Conservation (phyloP, 345 rosid genomes). For the Pelargonium nanum region DNA sequence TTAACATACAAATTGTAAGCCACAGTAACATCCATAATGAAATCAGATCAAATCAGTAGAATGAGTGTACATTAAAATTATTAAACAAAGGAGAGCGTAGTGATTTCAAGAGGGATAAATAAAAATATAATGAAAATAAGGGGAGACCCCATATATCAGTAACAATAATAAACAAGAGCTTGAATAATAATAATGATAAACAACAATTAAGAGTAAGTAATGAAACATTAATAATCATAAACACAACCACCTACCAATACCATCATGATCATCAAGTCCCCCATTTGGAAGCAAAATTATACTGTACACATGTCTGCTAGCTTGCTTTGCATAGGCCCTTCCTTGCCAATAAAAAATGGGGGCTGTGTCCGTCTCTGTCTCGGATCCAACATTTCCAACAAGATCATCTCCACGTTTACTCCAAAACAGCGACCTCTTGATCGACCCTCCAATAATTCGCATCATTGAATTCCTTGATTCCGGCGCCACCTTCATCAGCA, state of each 20-base stretch:
- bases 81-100: too few relatives aligned
- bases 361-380: neutral
- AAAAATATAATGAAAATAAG: too few relatives aligned
- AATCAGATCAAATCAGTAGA: too few relatives aligned
- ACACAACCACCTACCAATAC: constrained; percentile 3
- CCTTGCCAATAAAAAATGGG: neutral
- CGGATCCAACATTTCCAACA: constrained; percentile 1
- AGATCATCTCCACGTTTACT: constrained; percentile 36
- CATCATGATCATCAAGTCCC: constrained; percentile 2
- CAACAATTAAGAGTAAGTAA: neutral
- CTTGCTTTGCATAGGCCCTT: neutral
- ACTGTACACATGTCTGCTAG: constrained; percentile 10
- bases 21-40: too few relatives aligned
- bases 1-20: too few relatives aligned
- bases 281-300: constrained; percentile 11
- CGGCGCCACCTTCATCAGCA: constrained; percentile 37
- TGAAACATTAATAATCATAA: constrained; percentile 5
- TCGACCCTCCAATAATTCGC: constrained; percentile 93
- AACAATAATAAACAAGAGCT: too few relatives aligned
- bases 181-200: too few relatives aligned
- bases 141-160: too few relatives aligned
- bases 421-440: constrained; percentile 76
- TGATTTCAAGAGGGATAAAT: too few relatives aligned
- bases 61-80: too few relatives aligned
- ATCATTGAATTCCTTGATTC: constrained; percentile 74